Evolutionary conservation across 176 grass and related monocot genomes (phyloP).

Genomic region (Otatea glauca): DNA sequence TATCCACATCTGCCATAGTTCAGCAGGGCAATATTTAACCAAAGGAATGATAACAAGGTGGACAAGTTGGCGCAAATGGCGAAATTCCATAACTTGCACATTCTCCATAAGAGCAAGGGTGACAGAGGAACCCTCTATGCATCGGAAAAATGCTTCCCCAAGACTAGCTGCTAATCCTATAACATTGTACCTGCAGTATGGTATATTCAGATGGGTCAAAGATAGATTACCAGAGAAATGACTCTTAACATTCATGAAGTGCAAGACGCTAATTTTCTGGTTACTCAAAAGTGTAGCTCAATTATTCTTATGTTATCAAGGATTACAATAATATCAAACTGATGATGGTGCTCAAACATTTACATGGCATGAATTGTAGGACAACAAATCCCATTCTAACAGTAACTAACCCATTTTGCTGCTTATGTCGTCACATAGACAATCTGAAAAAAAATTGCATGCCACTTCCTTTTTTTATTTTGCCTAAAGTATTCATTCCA

Average conservation of each 20-base stretch:
- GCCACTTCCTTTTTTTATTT: background rate
- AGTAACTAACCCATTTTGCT: background rate
- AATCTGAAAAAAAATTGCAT: background rate
- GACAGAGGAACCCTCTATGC: conserved; percentile 66
- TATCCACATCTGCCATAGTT: conserved; percentile 68
- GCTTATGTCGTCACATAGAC: background rate
- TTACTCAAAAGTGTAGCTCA: background rate
- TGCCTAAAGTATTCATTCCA: background rate
- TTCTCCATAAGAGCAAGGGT: conserved; percentile 78
- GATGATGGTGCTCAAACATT: background rate
- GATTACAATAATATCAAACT: conserved; percentile 17
- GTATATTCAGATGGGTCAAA: conserved; percentile 35
- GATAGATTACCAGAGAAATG: conserved; percentile 33
- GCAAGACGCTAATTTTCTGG: conserved; percentile 12
- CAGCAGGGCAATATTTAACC: conserved; percentile 77
- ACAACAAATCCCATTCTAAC: background rate
- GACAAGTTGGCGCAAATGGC: conserved; percentile 90
- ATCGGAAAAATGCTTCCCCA: conserved; percentile 83
- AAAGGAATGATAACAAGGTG: conserved; percentile 88
- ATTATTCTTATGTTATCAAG: conserved; percentile 7
- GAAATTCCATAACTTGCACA: conserved; percentile 90
- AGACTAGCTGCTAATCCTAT: conserved; percentile 81
- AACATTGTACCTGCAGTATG: conserved; percentile 86
- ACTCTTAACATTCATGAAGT: conserved; percentile 17
- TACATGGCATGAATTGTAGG: conserved; percentile 4